These are phyloP conservation scores for Malus asiatica DNA, from an alignment of 306 rosid species.

Conservation along the genomic window DNA sequence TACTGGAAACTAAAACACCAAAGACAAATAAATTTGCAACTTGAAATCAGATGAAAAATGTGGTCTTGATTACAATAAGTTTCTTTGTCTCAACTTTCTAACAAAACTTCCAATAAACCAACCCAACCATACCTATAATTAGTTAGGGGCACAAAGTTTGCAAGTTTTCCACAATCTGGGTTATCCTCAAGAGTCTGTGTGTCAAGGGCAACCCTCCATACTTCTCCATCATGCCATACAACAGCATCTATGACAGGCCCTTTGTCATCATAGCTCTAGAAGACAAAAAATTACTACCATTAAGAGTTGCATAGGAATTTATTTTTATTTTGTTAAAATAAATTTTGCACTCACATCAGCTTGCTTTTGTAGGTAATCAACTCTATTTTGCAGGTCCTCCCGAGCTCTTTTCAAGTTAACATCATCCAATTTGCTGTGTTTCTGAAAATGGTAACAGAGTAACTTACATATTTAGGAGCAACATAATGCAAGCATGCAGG, in stretches of 20 bases:
- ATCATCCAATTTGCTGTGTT: slow-evolving; percentile 57
- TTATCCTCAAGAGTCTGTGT: slow-evolving; percentile 82
- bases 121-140: slow-evolving; percentile 60
- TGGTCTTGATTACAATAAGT: not conserved
- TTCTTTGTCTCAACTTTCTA: not conserved
- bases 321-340: not conserved
- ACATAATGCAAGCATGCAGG: slow-evolving; percentile 8
- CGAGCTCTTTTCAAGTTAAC: slow-evolving; percentile 54
- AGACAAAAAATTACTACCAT: slow-evolving; percentile 22
- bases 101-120: slow-evolving; percentile 16
- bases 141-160: slow-evolving; percentile 71
- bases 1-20: not conserved
- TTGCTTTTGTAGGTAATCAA: slow-evolving; percentile 71
- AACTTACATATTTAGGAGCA: slow-evolving; percentile 11
- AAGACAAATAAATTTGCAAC: not conserved
- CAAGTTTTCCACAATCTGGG: slow-evolving; percentile 69
- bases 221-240: slow-evolving; percentile 96
- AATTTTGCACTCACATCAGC: slow-evolving; percentile 63
- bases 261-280: slow-evolving; percentile 78
- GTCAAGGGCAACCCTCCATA: slow-evolving; percentile 94
- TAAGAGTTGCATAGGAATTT: slow-evolving; percentile 9
- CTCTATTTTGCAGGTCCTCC: slow-evolving; percentile 74
- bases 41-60: not conserved
- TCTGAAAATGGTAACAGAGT: slow-evolving; percentile 30
- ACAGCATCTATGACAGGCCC: slow-evolving; percentile 91